phyloP scores from a whole-genome alignment of 768 basidiomycete species.

The Holtermanniella nyarrowii region DNA sequence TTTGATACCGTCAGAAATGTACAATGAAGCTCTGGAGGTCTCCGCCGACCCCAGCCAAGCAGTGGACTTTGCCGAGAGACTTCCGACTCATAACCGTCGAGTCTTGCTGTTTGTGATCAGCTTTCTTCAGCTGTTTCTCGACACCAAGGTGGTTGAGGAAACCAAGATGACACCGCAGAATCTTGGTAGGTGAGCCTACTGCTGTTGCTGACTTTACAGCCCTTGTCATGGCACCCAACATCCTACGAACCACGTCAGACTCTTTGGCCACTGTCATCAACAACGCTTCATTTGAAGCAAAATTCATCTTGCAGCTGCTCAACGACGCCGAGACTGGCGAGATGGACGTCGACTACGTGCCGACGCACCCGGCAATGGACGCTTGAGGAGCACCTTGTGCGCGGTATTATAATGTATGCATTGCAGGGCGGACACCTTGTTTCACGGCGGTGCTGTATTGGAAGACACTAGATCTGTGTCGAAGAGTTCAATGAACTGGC shows the following conservation, averaged over 20 bases:
- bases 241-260: slow-evolving; percentile 74
- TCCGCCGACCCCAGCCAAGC: slow-evolving; percentile 60
- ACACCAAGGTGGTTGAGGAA: slow-evolving; percentile 55
- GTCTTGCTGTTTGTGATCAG: slow-evolving; percentile 81
- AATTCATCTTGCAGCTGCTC: slow-evolving; percentile 75
- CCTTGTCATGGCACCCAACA: slow-evolving; percentile 82
- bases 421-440: neutral
- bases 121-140: slow-evolving; percentile 80
- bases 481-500: slow-evolving; percentile 43
- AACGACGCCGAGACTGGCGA: slow-evolving; percentile 62
- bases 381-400: no score
- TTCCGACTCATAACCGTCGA: slow-evolving; percentile 76
- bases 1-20: slow-evolving; percentile 80
- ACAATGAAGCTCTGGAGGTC: slow-evolving; percentile 68
- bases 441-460: slow-evolving; percentile 14
- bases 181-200: slow-evolving; percentile 41
- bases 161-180: slow-evolving; percentile 77
- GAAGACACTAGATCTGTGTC: slow-evolving; percentile 39
- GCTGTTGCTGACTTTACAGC: slow-evolving; percentile 41
- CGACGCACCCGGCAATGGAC: no score
- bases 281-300: slow-evolving; percentile 82
- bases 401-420: neutral
- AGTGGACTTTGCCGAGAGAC: slow-evolving; percentile 59
- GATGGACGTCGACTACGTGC: slow-evolving; percentile 72
- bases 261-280: slow-evolving; percentile 83